Conservation (phyloP, 768 basidiomycete species). For the Panaeolus cyanescens region DNA sequence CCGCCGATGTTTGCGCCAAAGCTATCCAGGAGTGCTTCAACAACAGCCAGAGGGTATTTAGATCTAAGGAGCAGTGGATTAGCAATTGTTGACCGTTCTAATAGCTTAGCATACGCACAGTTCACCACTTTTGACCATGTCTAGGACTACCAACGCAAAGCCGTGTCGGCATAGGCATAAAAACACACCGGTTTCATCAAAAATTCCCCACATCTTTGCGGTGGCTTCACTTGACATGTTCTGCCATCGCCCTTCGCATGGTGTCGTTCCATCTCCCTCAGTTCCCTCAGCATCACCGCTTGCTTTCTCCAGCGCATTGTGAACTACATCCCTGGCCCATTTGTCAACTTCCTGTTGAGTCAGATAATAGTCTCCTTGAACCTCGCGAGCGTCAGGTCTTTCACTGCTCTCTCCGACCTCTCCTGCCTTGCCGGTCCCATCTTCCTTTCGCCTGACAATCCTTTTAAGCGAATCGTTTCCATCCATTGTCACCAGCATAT, state of each 20-base stretch:
- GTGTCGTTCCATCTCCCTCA: conserved; percentile 7
- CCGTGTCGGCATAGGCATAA: conserved; percentile 30
- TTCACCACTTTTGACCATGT: conserved; percentile 32
- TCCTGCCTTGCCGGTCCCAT: background rate
- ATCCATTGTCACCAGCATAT: conserved; percentile 26
- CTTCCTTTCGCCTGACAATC: background rate
- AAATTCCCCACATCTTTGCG: conserved; percentile 26
- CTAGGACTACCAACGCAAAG: conserved; percentile 19
- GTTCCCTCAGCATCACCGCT: background rate
- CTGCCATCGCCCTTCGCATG: conserved; percentile 21
- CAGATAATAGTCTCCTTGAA: background rate
- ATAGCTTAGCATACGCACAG: conserved; percentile 15
- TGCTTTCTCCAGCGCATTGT: conserved; percentile 11
- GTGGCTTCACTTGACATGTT: conserved; percentile 21
- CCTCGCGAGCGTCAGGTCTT: background rate
- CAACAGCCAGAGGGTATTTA: conserved; percentile 22
- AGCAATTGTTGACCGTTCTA: background rate
- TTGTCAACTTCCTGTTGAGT: background rate
- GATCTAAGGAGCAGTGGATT: conserved; percentile 9
- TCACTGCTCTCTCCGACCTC: background rate
- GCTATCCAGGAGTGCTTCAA: conserved; percentile 12
- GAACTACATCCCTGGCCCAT: background rate
- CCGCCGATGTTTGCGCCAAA: conserved; percentile 12
- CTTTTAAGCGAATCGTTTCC: conserved; percentile 28
- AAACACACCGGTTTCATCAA: conserved; percentile 32